phyloP scores from a whole-genome alignment of 768 basidiomycete species.

The Tylopilus intermedius region DNA sequence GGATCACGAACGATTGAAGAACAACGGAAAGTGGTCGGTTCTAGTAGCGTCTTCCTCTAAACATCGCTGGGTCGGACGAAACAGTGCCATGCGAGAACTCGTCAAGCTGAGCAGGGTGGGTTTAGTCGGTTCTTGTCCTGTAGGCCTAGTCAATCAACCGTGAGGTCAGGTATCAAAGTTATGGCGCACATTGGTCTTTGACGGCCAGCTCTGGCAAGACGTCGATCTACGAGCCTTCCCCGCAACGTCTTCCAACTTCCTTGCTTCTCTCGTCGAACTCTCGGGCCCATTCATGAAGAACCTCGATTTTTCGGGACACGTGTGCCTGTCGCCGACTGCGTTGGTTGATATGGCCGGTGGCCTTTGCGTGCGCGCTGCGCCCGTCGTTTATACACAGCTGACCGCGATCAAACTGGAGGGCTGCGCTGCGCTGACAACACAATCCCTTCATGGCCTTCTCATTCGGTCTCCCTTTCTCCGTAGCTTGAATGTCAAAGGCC shows the following conservation, averaged over 20 bases:
- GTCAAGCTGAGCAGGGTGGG: slow-evolving; percentile 76
- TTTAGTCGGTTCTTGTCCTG: slow-evolving; percentile 18
- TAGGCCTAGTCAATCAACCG: slow-evolving; percentile 11
- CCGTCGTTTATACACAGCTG: slow-evolving; percentile 57
- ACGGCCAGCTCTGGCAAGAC: slow-evolving; percentile 81
- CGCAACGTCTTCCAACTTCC: slow-evolving; percentile 43
- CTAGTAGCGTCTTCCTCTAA: slow-evolving; percentile 56
- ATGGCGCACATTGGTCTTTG: slow-evolving; percentile 73
- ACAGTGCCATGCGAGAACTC: slow-evolving; percentile 71
- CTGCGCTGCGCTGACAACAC: slow-evolving; percentile 60
- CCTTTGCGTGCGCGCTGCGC: slow-evolving; percentile 43
- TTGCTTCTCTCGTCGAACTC: slow-evolving; percentile 47
- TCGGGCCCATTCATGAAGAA: slow-evolving; percentile 62
- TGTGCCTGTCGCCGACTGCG: slow-evolving; percentile 42
- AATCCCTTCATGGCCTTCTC: slow-evolving; percentile 66
- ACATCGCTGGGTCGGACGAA: slow-evolving; percentile 70
- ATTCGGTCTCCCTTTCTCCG: slow-evolving; percentile 56
- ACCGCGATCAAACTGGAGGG: slow-evolving; percentile 68
- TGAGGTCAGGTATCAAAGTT: slow-evolving; percentile 61
- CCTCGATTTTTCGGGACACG: slow-evolving; percentile 63
- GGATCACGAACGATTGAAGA: slow-evolving; percentile 46
- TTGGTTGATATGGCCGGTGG: slow-evolving; percentile 51
- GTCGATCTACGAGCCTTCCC: slow-evolving; percentile 64
- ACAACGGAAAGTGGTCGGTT: slow-evolving; percentile 54
- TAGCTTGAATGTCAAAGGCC: slow-evolving; percentile 60